Base-by-base conservation (phyloP, 805 yeast species). In the Kazachstania kunashirensis region DNA sequence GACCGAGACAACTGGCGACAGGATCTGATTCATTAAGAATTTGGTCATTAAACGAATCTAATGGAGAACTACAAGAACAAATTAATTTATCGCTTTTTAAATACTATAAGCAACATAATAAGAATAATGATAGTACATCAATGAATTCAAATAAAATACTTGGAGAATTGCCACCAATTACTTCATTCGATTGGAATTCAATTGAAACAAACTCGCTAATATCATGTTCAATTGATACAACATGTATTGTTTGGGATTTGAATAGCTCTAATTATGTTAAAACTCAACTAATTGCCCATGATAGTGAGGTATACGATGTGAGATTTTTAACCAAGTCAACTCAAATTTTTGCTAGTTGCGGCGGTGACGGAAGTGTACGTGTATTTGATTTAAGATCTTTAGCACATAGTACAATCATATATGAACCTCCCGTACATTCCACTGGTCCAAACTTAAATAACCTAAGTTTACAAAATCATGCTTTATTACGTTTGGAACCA, bases 251-350 rank as follows among this genome's bases (percentile, higher is more conserved):
- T 3, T 92, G 98, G 97, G 97, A 92, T 60, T 41, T 57, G 23
- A 55, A 57, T 27, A 49, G 60, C 29, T 38, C 48, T 16, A 72
- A 78, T 16, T 61, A 66, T 31, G 95, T 94, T 12, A 83, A 81
- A 53, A 89, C 97, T 1, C 96, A 92, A 61, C 67, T 92, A 33
- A 92, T 92, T 45, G 97, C 98, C 0, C 98, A 92, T 59, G 98
- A 92, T 56, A 76, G 80, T 45, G 96, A 86, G 58, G 98, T 92
- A 4, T 84, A 75, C 56, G 98, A 92, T 56, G 97, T 88, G 21
- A 74, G 82, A 44, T 92, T 86, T 56, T 63, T 88, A 34, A 75
- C 80, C 34, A 77, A 78, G 13, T 74, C 83, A 24, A 75, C 80
- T 31, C 62, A 59, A 27, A 70, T 88, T 19, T 92, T 92, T 61